Percentiles rank a stretch among this genome's conserved stretches.
These are phyloP conservation scores for Capsicum rhomboideum DNA, from an alignment of 257 asterid species.

Conservation along the genomic window DNA sequence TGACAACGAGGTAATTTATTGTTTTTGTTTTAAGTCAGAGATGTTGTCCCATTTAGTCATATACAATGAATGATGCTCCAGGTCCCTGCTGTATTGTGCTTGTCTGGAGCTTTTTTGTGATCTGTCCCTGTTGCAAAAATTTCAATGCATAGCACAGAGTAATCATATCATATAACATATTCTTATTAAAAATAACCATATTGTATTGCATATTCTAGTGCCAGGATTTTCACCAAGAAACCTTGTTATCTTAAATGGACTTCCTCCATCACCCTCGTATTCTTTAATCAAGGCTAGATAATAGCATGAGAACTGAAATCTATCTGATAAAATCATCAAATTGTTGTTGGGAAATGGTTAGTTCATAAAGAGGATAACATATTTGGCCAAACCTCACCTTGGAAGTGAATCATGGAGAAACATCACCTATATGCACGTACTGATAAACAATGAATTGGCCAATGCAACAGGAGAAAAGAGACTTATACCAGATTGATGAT, in stretches of 20 bases:
- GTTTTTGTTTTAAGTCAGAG: neutral
- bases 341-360: neutral
- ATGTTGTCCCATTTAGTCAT: neutral
- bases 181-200: neutral
- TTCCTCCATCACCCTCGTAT: neutral
- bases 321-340: neutral
- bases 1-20: slow-evolving; percentile 75
- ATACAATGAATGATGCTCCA: neutral
- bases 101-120: neutral
- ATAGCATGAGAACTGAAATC: neutral
- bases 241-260: neutral
- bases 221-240: neutral
- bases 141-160: neutral
- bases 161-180: neutral
- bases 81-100: neutral
- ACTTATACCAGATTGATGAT: neutral
- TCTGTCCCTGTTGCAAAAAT: neutral
- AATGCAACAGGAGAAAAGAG: neutral
- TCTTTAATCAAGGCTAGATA: neutral
- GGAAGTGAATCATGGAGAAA: neutral
- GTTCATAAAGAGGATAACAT: neutral
- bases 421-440: neutral
- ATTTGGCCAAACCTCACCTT: neutral
- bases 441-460: neutral
- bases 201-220: neutral